Evolutionary conservation across 116 monocot species (phyloP), one percentile per base, ranked within the genome.

Genomic region (Trichopus zeylanicus): DNA sequence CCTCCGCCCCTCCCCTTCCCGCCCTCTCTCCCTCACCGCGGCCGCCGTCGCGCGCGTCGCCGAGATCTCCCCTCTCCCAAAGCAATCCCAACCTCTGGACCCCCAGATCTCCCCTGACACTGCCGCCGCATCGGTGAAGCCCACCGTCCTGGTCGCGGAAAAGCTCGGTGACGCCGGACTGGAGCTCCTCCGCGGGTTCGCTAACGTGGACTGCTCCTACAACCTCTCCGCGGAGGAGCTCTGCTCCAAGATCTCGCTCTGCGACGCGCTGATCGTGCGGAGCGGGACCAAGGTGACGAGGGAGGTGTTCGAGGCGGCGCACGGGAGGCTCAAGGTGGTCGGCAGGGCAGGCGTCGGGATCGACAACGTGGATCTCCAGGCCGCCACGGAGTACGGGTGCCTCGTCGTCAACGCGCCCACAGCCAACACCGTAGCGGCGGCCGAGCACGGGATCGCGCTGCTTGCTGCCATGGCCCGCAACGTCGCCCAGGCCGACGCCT

Each of bases 341-440:
- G 91, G 91, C 4, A 59, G 91, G 25, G 91, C 91, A 13, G 91
- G 91, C 1, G 90, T 90, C 15, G 90, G 90, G 46, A 90, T 90
- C 64, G 90, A 90, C 71, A 90, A 90, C 56, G 90, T 90, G 2
- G 90, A 90, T 57, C 76, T 90, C 26, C 85, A 84, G 66, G 90
- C 90, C 20, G 90, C 90, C 12, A 90, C 90, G 5, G 90, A 90
- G 85, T 39, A 38, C 47, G 90, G 90, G 4, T 85, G 85, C 55
- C 79, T 90, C 24, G 90, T 90, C 16, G 90, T 90, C 28, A 90
- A 90, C 51, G 90, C 90, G 16, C 90, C 90, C 28, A 81, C 90
- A 1, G 85, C 90, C 22, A 90, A 90, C 63, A 85, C 90, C 0
- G 60, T 90, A 20, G 89, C 89, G 0, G 89, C 89, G 3, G 89